Percentiles rank a stretch among this genome's conserved stretches.
Evolutionary conservation across 2,329 filamentous ascomycete genomes (phyloP).

Genomic region (Elsinoe batatas): DNA sequence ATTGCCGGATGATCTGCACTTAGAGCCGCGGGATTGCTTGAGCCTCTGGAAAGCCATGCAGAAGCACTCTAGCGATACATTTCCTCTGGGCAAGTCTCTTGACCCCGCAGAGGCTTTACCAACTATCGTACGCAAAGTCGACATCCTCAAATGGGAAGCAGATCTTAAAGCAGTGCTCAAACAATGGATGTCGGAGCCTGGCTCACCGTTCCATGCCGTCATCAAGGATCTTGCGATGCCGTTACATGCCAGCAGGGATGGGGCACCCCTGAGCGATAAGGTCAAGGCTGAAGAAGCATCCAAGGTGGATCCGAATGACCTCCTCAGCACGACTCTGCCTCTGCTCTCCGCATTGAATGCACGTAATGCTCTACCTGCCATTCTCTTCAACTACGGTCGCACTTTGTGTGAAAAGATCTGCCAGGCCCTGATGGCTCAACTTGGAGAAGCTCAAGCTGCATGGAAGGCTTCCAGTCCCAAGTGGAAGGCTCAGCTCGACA

Average conservation of each 20-base stretch:
- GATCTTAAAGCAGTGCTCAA: conserved; percentile 49
- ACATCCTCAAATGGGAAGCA: conserved; percentile 57
- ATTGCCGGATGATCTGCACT: conserved; percentile 55
- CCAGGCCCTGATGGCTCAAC: conserved; percentile 39
- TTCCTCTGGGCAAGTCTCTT: conserved; percentile 39
- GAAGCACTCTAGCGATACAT: conserved; percentile 41
- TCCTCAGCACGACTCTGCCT: conserved; percentile 43
- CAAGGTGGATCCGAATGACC: conserved; percentile 13
- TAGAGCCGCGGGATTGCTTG: conserved; percentile 64
- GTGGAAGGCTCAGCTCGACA: conserved; percentile 52
- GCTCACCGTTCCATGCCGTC: conserved; percentile 45
- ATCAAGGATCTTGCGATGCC: conserved; percentile 38
- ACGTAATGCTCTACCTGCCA: conserved; percentile 58
- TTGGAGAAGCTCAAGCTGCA: conserved; percentile 44
- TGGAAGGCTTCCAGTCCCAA: conserved; percentile 48
- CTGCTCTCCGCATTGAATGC: conserved; percentile 52
- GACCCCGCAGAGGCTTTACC: conserved; percentile 43
- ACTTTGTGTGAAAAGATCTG: conserved; percentile 52
- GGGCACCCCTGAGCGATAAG: conserved; percentile 5
- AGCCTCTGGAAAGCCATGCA: conserved; percentile 55
- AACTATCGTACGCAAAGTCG: conserved; percentile 50
- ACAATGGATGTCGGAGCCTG: conserved; percentile 48
- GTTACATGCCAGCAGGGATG: conserved; percentile 16
- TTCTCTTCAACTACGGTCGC: conserved; percentile 70
- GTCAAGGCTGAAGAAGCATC: not conserved